Evolutionary conservation across 1,139 yeast species (phyloP).

Genomic region (Lodderomyces pseudojiufengensis): DNA sequence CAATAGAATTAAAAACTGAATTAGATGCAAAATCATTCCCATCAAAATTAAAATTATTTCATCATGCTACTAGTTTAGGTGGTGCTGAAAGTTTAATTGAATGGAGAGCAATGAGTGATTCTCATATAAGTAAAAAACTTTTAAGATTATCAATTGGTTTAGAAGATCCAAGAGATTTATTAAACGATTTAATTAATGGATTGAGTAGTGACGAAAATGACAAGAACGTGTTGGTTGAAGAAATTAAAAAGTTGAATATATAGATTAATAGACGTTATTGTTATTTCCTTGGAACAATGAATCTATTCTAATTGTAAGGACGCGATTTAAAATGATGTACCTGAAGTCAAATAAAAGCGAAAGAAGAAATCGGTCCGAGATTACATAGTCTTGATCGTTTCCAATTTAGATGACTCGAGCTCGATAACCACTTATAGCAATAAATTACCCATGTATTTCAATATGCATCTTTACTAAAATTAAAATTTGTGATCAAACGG

Average conservation of each 20-base stretch:
- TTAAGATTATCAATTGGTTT: slow-evolving; percentile 77
- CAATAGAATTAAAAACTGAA: slow-evolving; percentile 51
- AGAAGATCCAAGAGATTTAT: slow-evolving; percentile 70
- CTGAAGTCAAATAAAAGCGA: too few relatives aligned
- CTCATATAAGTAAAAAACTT: slow-evolving; percentile 48
- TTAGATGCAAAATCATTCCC: slow-evolving; percentile 66
- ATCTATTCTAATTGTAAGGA: too few relatives aligned
- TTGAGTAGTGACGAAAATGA: slow-evolving; percentile 9
- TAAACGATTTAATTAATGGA: slow-evolving; percentile 51
- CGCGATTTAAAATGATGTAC: too few relatives aligned
- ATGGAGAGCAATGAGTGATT: slow-evolving; percentile 82
- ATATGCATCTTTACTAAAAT: too few relatives aligned
- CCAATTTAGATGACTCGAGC: too few relatives aligned
- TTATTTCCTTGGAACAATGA: too few relatives aligned
- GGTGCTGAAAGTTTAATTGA: slow-evolving; percentile 92
- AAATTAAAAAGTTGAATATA: slow-evolving; percentile 8
- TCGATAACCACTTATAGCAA: too few relatives aligned
- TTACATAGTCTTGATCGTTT: too few relatives aligned
- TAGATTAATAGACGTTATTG: background rate
- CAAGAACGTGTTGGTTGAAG: slow-evolving; percentile 8
- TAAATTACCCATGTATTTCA: too few relatives aligned
- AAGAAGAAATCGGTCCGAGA: too few relatives aligned
- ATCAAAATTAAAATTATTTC: slow-evolving; percentile 62
- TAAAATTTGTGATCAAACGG: too few relatives aligned
- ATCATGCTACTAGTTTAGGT: slow-evolving; percentile 90